Evolutionary conservation across 2,329 filamentous ascomycete species (phyloP), one percentile per base, ranked within the genome.

Genomic region (Fusarium nodosum): DNA sequence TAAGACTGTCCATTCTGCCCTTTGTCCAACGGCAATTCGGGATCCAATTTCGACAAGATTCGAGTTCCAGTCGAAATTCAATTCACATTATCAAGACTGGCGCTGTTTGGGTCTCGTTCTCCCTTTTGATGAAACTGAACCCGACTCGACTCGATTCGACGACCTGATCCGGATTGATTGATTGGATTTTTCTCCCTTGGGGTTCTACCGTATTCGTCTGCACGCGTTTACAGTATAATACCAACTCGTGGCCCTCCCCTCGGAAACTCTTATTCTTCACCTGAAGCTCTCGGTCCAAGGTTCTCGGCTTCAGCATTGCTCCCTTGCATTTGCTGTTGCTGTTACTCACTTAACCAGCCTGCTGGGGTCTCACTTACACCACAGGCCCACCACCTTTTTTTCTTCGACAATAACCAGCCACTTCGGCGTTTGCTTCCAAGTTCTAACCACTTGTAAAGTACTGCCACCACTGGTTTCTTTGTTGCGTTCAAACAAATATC

Each of bases 281-380:
- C 62, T 65, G 58, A 51, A 59, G 50, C 61, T 67, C 58, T 55
- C 42, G 56, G 56, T 63, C 31, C 54, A 47, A 39, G 48, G 48
- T 54, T 57, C 56, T 64, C 53, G 33, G 62, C 46, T 53, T 64
- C 55, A 64, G 66, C 57, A 51, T 44, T 67, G 56, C 66, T 67
- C 66, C 66, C 66, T 70, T 67, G 66, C 66, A 70, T 67, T 36
- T 28, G 55, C 60, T 69, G 36, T 50, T 60, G 50, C 42, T 69
- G 31, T 39, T 60, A 44, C 41, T 61, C 33, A 10, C 36, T 41
- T 42, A 60, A 57, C 46, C 60, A 50, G 55, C 22, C 46, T 41
- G 42, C 66, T 53, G 56, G 47, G 61, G 66, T 67, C 66, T 69
- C 56, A 62, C 66, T 69, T 61, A 58, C 50, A 56, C 52, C 39